Base-by-base conservation (phyloP, 1,139 yeast species). In the Scheffersomyces quercinus region DNA sequence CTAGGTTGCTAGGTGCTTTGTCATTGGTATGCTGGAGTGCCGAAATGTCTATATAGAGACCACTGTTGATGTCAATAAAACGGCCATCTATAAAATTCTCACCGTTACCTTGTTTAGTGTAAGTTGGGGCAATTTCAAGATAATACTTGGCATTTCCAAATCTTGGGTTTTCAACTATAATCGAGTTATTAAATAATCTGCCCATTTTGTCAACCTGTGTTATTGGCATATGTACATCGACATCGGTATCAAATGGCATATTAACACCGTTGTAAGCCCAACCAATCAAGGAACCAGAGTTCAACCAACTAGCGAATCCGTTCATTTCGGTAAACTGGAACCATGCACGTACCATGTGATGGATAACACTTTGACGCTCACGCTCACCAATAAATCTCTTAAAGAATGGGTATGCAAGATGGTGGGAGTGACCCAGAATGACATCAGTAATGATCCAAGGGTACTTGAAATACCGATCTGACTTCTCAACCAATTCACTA, bases 201-300 rank as follows among this genome's bases (percentile, higher is more conserved):
- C 82, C 83, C 44, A 72, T 75, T 52, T 71, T 65, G 55, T 78
- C 80, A 42, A 85, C 67, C 45, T 81, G 84, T 35, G 59, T 68
- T 41, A 87, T 77, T 4, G 88, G 85, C 75, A 85, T 75, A 59
- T 85, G 90, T 35, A 85, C 70, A 55, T 85, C 91, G 34, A 79
- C 77, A 60, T 85, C 91, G 41, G 78, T 72, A 57, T 85, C 91
- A 85, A 87, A 85, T 1, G 89, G 88, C 72, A 85, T 75, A 43
- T 81, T 75, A 40, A 77, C 59, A 1, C 89, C 89, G 58, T 84
- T 81, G 72, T 83, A 84, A 45, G 77, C 69, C 85, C 88, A 83
- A 4, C 88, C 88, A 37, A 83, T 70, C 34, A 83, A 62, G 3
- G 85, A 78, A 7, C 91, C 91, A 57, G 83, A 86, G 34, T 86